phyloP scores from a whole-genome alignment of 177 flowering plant species.

The Vitis hybrid region DNA sequence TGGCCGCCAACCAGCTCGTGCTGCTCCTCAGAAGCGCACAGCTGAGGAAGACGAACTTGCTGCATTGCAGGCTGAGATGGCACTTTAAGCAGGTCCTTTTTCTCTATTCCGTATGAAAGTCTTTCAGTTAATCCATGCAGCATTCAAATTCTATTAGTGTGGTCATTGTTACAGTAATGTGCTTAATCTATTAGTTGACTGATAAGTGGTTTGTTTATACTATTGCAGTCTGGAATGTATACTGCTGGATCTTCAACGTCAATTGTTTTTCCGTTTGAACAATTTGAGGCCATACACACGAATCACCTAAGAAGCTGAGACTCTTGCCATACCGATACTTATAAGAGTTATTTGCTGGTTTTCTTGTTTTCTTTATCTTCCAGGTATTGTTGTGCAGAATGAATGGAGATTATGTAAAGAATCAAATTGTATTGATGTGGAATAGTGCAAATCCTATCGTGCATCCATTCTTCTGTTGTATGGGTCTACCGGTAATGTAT shows the following conservation, averaged over 20 bases:
- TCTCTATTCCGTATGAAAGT: not conserved
- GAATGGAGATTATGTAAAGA: constrained; percentile 7
- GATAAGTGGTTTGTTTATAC: too few relatives aligned
- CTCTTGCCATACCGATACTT: too few relatives aligned
- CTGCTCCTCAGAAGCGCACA: constrained; percentile 50
- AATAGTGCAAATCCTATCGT: not conserved
- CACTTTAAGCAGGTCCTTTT: constrained; percentile 50
- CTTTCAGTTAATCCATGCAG: not conserved
- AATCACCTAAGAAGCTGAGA: too few relatives aligned
- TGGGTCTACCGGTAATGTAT: constrained; percentile 17
- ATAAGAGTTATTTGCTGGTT: not conserved
- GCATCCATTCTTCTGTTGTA: not conserved
- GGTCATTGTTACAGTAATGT: too few relatives aligned
- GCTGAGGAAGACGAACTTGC: constrained; percentile 84
- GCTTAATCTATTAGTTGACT: too few relatives aligned
- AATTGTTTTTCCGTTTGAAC: too few relatives aligned
- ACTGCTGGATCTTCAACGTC: too few relatives aligned
- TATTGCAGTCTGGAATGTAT: too few relatives aligned
- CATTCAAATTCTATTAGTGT: too few relatives aligned
- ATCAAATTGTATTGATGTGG: constrained; percentile 8
- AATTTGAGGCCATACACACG: too few relatives aligned
- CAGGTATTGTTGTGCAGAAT: constrained; percentile 2
- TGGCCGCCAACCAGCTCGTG: constrained; percentile 55
- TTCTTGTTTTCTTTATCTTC: not conserved
- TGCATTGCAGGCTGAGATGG: constrained; percentile 84